Evolutionary conservation across 179 eudicot genomes (phyloP), one percentile per base, ranked within the genome.

Genomic region (Carnegiea gigantea): DNA sequence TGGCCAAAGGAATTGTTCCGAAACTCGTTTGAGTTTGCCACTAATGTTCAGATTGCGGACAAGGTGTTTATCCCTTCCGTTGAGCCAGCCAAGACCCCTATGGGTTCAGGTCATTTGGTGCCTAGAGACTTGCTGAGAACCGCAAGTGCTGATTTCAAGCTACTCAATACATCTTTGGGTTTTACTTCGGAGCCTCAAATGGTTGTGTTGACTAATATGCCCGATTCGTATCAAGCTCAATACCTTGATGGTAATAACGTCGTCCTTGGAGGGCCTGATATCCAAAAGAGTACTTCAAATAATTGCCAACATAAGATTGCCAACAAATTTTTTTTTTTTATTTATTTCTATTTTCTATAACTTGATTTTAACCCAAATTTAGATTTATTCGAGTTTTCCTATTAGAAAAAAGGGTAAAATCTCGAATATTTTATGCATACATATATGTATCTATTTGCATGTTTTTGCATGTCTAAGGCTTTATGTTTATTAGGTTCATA

Each of bases 1-100:
- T 80, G 78, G 83, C 83, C 78, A 43, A 74, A 80, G 44, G 78
- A 74, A 21, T 64, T 80, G 73, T 80, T 74, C 64, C 73, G 62
- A 75, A 18, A 60, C 30, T 44, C 48, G 74, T 49, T 10, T 4
- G 64, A 44, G 21, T 74, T 9, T 62, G 83, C 83, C 2, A 18
- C 23, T 11, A 64, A 74, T 20, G 74, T 80, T 9, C 78, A 74
- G 43, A 60, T 33, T 40, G 20, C 65, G 83, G 83, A 78, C 26
- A 80, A 80, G 48, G 78, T 80, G 64, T 74, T 17, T 20, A 75
- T 74, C 30, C 78, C 64, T 13, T 75, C 78, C 8, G 62, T 30
- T 40, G 78, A 80, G 43, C 83, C 83, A 36, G 8, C 43, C 7
- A 74, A 73, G 33, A 28, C 78, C 17, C 83, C 78, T 6, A 80